Evolutionary conservation across 2,329 filamentous ascomycete species (phyloP), one percentile per base, ranked within the genome.

Genomic region (Sporothrix mexicana): DNA sequence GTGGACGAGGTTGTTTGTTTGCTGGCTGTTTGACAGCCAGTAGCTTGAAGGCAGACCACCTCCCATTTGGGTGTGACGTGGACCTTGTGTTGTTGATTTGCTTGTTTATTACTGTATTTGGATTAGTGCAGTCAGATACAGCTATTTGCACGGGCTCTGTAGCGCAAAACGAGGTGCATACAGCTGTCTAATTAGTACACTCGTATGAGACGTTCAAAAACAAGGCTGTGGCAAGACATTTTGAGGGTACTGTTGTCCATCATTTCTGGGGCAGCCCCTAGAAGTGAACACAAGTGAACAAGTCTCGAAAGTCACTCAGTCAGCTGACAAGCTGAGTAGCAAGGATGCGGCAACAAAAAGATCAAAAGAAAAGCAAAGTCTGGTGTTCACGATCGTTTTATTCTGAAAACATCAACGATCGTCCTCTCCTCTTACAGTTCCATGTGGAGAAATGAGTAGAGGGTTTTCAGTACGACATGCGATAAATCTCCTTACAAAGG

Each of bases 81-180:
- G n/a, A n/a, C n/a, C n/a, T 67, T 51, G 45, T 49, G 64, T 51
- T 51, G 45, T 67, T 67, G 64, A 67, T 67, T 45, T 36, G 64
- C 64, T 67, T 51, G 10, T 2, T 20, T n/a, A 51, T 51, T 67
- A 25, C 64, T 47, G 45, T n/a, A 67, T 67, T 51, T n/a, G 64
- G 23, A 49, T 12, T 67, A 36, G 64, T 25, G 13, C 1, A 12
- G 30, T 49, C 2, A 23, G 1, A 15, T 2, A 5, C 6, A 0
- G 43, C 62, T 67, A 67, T 25, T 25, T 25, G 20, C 62, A 62
- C 59, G 43, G 30, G 8, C 7, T 17, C 2, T 7, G 12, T 45
- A 36, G 30, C 20, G 1, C 8, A 8, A 13, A 7, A 45, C 2
- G 0, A 5, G 7, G 25, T 2, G 57, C 9, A 2, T 2, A 2